Conservation (phyloP, 805 yeast species). For the Candida parachauliodes region DNA sequence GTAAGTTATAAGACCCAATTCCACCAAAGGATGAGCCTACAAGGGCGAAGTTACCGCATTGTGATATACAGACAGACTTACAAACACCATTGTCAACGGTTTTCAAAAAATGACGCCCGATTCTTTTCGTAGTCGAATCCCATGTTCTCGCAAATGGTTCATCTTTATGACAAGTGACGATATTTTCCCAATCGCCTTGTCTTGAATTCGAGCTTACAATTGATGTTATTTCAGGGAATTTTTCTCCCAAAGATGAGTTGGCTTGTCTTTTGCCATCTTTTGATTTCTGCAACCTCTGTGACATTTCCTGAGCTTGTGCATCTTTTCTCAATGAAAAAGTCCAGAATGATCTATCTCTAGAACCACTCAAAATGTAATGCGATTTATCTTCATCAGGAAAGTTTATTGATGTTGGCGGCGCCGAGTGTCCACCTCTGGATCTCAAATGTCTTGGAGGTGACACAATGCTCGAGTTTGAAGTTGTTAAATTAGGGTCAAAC, state of each 20-base stretch:
- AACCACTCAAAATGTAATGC: constrained; percentile 82
- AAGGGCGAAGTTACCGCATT: constrained; percentile 92
- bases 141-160: constrained; percentile 86
- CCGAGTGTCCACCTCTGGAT: constrained; percentile 96
- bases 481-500: constrained; percentile 84
- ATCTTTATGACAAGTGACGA: constrained; percentile 83
- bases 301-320: constrained; percentile 91
- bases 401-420: constrained; percentile 72
- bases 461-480: constrained; percentile 59
- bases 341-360: constrained; percentile 87
- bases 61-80: constrained; percentile 74
- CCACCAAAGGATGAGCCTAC: constrained; percentile 88
- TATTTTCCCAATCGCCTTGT: constrained; percentile 90
- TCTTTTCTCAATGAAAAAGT: constrained; percentile 89
- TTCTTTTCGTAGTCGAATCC: constrained; percentile 74
- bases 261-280: constrained; percentile 40
- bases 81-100: constrained; percentile 80
- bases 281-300: constrained; percentile 59
- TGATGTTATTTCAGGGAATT: constrained; percentile 70
- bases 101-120: constrained; percentile 67
- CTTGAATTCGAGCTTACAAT: constrained; percentile 72
- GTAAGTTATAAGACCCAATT: constrained; percentile 82
- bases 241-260: constrained; percentile 60
- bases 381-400: constrained; percentile 76
- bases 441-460: constrained; percentile 90